phyloP scores from a whole-genome alignment of 441 rosid species.

The Mallotus japonicus region DNA sequence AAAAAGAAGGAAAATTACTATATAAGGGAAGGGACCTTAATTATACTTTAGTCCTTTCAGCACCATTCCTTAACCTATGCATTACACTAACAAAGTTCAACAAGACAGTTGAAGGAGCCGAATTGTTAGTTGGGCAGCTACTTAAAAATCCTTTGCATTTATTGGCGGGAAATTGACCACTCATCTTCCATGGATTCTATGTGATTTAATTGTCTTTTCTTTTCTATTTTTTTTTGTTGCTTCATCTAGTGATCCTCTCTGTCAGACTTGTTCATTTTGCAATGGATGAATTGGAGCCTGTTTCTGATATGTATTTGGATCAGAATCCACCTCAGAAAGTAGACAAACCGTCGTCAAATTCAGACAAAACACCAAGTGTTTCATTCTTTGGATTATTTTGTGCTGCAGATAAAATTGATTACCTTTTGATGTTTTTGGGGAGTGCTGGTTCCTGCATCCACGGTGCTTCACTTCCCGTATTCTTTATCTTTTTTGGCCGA shows the following conservation, averaged over 20 bases:
- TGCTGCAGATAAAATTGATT: slow-evolving; percentile 62
- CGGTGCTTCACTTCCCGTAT: slow-evolving; percentile 67
- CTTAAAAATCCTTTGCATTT: slow-evolving; percentile 31
- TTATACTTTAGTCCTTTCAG: neutral
- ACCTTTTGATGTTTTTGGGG: slow-evolving; percentile 55
- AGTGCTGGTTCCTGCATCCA: slow-evolving; percentile 56
- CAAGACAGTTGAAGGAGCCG: slow-evolving; percentile 24
- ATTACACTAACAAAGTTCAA: neutral
- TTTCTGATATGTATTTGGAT: neutral
- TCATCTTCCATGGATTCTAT: slow-evolving; percentile 21
- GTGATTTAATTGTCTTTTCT: slow-evolving; percentile 9
- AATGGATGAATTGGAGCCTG: slow-evolving; percentile 36
- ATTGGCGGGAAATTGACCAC: slow-evolving; percentile 24
- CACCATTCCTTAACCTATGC: slow-evolving; percentile 1
- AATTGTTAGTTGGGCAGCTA: slow-evolving; percentile 34
- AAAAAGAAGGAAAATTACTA: neutral
- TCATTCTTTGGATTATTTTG: slow-evolving; percentile 64
- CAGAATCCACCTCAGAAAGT: slow-evolving; percentile 10
- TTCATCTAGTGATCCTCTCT: neutral
- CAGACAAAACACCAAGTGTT: slow-evolving; percentile 30
- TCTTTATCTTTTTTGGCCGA: slow-evolving; percentile 61
- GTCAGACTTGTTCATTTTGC: neutral
- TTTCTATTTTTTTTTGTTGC: neutral
- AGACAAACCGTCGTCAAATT: slow-evolving; percentile 19
- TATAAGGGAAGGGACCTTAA: no score